These are phyloP conservation scores for barley (Hordeum vulgare) DNA, from an alignment of 176 grass and related monocot species.

Conservation along the genomic window MorexV3_pseudomolecules_assembly NC_058521.1:46872364-46872863, in stretches of 20 bases:
- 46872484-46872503: conserved; percentile 59
- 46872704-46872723: not conserved
- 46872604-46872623: not conserved
- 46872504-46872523: conserved; percentile 60
- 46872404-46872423: conserved; percentile 59
- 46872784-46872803: not conserved
- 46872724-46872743: not conserved
- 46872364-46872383: conserved; percentile 30
- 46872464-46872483: conserved; percentile 42
- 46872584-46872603: not conserved
- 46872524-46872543: conserved; percentile 49
- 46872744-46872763: not conserved
- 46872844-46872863: too few relatives aligned
- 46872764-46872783: not conserved
- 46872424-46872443: conserved; percentile 32
- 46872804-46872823: too few relatives aligned
- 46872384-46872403: conserved; percentile 54
- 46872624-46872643: not conserved
- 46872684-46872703: not conserved
- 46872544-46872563: conserved; percentile 44
- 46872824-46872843: too few relatives aligned
- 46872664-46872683: not conserved
- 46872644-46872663: not conserved
- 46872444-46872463: conserved; percentile 60
- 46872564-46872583: conserved; percentile 58